Evolutionary conservation across 2,329 filamentous ascomycete genomes (phyloP).

Genomic region (Colletotrichum sublineola): DNA sequence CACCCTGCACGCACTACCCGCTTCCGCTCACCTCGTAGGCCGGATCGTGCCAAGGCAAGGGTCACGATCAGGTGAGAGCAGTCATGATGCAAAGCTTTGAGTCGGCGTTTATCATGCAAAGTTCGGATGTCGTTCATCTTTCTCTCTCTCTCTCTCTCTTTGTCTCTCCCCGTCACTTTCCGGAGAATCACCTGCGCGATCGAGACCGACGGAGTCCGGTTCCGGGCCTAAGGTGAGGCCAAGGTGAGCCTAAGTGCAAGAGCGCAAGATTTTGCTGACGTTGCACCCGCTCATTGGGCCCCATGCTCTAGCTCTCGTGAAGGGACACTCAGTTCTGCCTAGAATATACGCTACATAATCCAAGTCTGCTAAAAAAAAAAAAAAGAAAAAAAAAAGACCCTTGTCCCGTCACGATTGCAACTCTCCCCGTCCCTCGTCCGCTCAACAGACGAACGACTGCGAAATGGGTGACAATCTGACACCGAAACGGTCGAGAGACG

Average conservation of each 20-base stretch:
- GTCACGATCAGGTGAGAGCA: constrained; percentile 11
- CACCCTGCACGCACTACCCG: not conserved
- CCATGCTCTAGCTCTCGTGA: not conserved
- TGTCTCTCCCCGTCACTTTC: not conserved
- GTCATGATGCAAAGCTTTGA: not conserved
- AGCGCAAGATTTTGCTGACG: constrained; percentile 15
- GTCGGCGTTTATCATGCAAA: not conserved
- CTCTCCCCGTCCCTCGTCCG: not conserved
- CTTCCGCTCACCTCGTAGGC: not conserved
- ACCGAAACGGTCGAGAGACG: not conserved
- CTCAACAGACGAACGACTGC: constrained; percentile 14
- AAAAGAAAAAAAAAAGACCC: not conserved
- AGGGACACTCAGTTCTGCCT: not conserved
- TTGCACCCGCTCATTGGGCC: constrained; percentile 22
- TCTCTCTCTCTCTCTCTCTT: not conserved
- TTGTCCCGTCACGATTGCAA: too few relatives aligned
- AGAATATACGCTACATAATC: not conserved
- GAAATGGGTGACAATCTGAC: not conserved
- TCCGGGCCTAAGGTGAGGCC: constrained; percentile 21
- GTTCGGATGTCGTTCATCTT: constrained; percentile 28
- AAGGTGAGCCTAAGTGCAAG: constrained; percentile 5
- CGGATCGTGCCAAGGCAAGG: not conserved
- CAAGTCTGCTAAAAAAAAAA: not conserved
- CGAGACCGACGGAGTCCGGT: not conserved
- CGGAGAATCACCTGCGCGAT: not conserved